phyloP scores from a whole-genome alignment of 169 alveolate genomes.

The Plasmodium reichenowi region DNA sequence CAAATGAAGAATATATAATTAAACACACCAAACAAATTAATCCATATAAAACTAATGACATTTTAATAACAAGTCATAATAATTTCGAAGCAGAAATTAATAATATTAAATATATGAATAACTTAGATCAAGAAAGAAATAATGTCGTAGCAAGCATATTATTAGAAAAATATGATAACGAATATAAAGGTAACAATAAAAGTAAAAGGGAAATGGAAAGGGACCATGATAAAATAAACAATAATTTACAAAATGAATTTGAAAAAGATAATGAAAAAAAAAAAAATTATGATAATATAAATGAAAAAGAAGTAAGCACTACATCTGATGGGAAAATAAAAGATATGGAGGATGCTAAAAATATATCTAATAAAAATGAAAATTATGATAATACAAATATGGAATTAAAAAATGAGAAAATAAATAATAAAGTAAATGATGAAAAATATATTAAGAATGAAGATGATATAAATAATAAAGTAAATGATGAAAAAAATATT shows the following conservation, averaged over 20 bases:
- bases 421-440: background rate
- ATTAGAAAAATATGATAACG: slow-evolving; percentile 13
- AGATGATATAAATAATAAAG: slow-evolving; percentile 1
- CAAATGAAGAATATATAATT: slow-evolving; percentile 64
- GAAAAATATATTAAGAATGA: background rate
- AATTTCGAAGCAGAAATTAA: slow-evolving; percentile 41
- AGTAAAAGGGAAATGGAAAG: slow-evolving; percentile 1
- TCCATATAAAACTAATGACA: slow-evolving; percentile 50
- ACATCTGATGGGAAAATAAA: background rate
- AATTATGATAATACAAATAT: too few species aligned
- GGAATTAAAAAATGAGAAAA: background rate
- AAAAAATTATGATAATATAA: background rate
- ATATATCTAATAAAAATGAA: background rate
- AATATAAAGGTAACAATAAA: background rate
- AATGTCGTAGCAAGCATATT: slow-evolving; percentile 8
- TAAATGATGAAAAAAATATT: background rate
- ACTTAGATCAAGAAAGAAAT: slow-evolving; percentile 3
- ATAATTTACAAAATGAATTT: background rate
- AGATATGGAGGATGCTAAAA: background rate
- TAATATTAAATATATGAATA: slow-evolving; percentile 12
- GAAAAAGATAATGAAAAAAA: slow-evolving; percentile 3
- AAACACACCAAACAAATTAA: slow-evolving; percentile 48
- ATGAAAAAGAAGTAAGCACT: background rate
- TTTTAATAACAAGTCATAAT: slow-evolving; percentile 33
- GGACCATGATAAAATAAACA: slow-evolving; percentile 5